Conservation (phyloP, 169 alveolate species). For the Plasmodium coatneyi region DNA sequence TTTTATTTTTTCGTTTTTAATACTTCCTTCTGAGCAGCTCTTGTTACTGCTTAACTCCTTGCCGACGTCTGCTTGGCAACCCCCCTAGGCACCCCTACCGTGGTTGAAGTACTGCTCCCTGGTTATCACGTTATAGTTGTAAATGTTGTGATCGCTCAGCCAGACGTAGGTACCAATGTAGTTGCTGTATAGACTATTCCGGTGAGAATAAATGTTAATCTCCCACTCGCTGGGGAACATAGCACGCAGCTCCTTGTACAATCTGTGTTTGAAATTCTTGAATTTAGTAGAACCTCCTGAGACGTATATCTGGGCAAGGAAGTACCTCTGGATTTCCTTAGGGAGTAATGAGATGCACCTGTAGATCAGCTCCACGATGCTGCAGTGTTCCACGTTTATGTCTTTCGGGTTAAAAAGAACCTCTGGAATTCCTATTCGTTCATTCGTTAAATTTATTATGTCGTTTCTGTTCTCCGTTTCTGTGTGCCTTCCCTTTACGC, state of each 20-base stretch:
- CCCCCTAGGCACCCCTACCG: neutral
- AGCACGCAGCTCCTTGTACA: slow-evolving; percentile 78
- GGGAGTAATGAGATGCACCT: slow-evolving; percentile 82
- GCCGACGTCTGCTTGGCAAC: neutral
- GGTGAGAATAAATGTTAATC: slow-evolving; percentile 67
- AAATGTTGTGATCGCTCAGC: slow-evolving; percentile 57
- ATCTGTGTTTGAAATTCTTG: slow-evolving; percentile 78
- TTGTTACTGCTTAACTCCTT: neutral
- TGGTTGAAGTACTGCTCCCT: slow-evolving; percentile 42
- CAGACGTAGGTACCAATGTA: slow-evolving; percentile 73
- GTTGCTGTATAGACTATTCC: slow-evolving; percentile 61
- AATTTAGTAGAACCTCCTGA: slow-evolving; percentile 84
- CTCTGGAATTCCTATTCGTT: slow-evolving; percentile 81
- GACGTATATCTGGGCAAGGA: slow-evolving; percentile 77
- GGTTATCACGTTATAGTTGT: slow-evolving; percentile 48
- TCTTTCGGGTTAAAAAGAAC: slow-evolving; percentile 82
- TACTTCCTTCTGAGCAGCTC: neutral
- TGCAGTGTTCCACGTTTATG: slow-evolving; percentile 79
- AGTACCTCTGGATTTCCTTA: slow-evolving; percentile 77
- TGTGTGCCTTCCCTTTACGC: neutral
- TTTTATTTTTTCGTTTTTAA: neutral
- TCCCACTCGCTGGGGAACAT: slow-evolving; percentile 77
- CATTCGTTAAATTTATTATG: slow-evolving; percentile 77
- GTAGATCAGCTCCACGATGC: slow-evolving; percentile 80
- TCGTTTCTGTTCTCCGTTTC: slow-evolving; percentile 13